These are phyloP conservation scores for Trichoderma brevicompactum DNA, from an alignment of 2,329 filamentous ascomycete species.

Conservation along the genomic window DNA sequence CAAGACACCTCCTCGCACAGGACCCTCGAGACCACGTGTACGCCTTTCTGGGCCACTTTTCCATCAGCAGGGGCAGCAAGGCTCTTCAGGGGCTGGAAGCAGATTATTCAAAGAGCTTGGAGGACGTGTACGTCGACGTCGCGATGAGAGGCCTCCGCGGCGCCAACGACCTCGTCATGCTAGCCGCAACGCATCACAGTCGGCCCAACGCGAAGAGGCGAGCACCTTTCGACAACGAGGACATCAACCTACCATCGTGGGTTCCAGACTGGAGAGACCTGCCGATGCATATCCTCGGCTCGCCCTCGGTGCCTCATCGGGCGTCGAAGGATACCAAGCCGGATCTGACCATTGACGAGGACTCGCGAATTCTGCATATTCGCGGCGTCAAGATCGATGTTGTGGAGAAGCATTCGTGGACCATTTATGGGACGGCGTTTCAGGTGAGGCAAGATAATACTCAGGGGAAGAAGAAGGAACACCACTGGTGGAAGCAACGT, in stretches of 20 bases:
- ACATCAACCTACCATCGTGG: slow-evolving; percentile 41
- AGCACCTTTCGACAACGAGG: neutral
- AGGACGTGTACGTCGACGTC: slow-evolving; percentile 43
- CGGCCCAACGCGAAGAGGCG: neutral
- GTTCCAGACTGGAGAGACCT: slow-evolving; percentile 45
- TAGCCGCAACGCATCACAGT: slow-evolving; percentile 38
- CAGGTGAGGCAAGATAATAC: slow-evolving; percentile 34
- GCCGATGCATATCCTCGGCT: slow-evolving; percentile 41
- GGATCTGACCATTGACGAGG: slow-evolving; percentile 37
- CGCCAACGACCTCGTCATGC: slow-evolving; percentile 38
- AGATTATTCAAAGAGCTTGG: slow-evolving; percentile 39
- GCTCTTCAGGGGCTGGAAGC: slow-evolving; percentile 35
- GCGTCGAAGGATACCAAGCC: slow-evolving; percentile 38
- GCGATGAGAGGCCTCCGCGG: slow-evolving; percentile 39
- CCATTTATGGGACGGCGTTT: slow-evolving; percentile 41
- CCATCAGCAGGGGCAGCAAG: slow-evolving; percentile 35
- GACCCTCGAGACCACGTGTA: slow-evolving; percentile 44
- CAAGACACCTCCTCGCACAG: slow-evolving; percentile 40
- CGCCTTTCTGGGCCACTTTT: slow-evolving; percentile 45
- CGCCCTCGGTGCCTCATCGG: slow-evolving; percentile 40
- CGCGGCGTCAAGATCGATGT: slow-evolving; percentile 39
- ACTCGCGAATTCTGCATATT: slow-evolving; percentile 35
- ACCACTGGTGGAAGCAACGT: neutral
- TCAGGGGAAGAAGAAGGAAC: neutral
- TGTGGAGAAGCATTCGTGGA: slow-evolving; percentile 35